Percentiles rank a stretch among this genome's conserved stretches.
phyloP scores from a whole-genome alignment of 2,329 filamentous ascomycete genomes.

The Drechslerella coelobrocha region DNA sequence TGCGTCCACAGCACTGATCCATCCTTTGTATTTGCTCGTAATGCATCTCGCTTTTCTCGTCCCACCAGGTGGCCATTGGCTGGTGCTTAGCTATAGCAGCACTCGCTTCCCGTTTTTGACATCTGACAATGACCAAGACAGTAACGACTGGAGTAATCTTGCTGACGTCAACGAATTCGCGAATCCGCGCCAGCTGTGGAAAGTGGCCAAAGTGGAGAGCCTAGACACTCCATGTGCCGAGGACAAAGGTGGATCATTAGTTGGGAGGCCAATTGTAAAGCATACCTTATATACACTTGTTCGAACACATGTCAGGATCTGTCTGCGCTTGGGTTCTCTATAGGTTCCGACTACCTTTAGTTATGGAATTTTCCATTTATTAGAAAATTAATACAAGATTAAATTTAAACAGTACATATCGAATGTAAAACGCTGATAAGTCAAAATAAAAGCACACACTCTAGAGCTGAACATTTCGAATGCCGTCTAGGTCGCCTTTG shows the following conservation, averaged over 20 bases:
- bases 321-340: not conserved
- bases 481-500: too few relatives aligned
- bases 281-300: conserved; percentile 31
- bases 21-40: conserved; percentile 22
- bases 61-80: conserved; percentile 11
- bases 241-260: not conserved
- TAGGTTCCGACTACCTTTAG: not conserved
- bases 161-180: conserved; percentile 1
- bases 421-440: too few relatives aligned
- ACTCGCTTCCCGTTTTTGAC: conserved; percentile 28
- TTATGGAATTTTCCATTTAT: not conserved
- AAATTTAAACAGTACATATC: too few relatives aligned
- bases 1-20: not conserved
- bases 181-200: conserved; percentile 21
- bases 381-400: not conserved
- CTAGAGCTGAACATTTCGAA: too few relatives aligned
- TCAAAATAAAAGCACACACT: too few relatives aligned
- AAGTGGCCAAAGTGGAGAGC: conserved; percentile 8
- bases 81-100: conserved; percentile 31
- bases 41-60: conserved; percentile 21
- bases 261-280: conserved; percentile 18
- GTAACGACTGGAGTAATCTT: not conserved
- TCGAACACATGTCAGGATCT: conserved; percentile 9
- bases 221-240: conserved; percentile 23
- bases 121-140: not conserved